Evolutionary conservation across 176 grass and related monocot species (phyloP).

Genomic region (bread wheat (Triticum aestivum)): DNA sequence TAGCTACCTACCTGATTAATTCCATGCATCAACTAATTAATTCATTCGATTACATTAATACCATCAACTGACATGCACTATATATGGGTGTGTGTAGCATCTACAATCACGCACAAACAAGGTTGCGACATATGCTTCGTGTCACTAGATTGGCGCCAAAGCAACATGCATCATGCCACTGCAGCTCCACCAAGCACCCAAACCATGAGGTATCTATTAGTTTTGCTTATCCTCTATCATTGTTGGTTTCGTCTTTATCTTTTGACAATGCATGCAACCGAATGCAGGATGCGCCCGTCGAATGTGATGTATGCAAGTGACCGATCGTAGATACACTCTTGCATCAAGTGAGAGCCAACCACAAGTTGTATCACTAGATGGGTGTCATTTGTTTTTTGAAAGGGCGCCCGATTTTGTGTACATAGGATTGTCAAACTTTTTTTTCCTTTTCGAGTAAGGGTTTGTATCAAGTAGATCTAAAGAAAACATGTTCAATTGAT

Average conservation of each 20-base stretch:
- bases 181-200: neutral
- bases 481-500: neutral
- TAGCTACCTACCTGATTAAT: too few relatives aligned
- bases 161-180: neutral
- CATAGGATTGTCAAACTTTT: neutral
- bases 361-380: neutral
- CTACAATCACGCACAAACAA: slow-evolving; percentile 54
- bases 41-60: too few relatives aligned
- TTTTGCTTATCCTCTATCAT: neutral
- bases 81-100: slow-evolving; percentile 36
- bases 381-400: neutral
- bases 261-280: neutral
- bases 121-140: slow-evolving; percentile 28
- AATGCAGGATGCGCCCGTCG: slow-evolving; percentile 4
- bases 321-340: neutral
- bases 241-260: neutral
- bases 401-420: neutral
- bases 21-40: too few relatives aligned
- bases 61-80: too few relatives aligned
- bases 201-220: neutral
- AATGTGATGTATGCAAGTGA: slow-evolving; percentile 56
- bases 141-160: neutral
- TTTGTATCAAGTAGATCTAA: neutral
- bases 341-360: neutral
- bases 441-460: neutral